A percentile compares a stretch with the other conserved stretches of the same genome.
Conservation (phyloP, 805 yeast species). For the Dipodascus albidus region DNA sequence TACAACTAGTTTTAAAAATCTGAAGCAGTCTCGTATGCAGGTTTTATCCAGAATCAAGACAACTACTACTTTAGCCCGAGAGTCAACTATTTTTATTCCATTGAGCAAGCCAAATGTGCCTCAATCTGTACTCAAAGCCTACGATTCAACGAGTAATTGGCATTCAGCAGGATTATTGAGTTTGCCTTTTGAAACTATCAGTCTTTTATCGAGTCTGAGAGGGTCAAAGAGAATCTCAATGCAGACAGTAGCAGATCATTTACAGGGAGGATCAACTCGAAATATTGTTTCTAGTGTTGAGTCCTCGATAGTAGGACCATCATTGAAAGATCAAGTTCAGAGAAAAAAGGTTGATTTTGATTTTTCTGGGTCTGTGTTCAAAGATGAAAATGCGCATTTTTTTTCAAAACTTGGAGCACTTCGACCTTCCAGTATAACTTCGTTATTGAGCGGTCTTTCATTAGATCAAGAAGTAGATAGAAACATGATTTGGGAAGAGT, state of each 20-base stretch:
- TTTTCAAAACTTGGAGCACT: constrained; percentile 5
- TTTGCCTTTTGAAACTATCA: constrained; percentile 35
- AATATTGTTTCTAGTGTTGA: constrained; percentile 36
- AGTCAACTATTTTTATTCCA: constrained; percentile 49
- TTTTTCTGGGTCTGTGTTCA: background rate
- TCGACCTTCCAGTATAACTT: constrained; percentile 3
- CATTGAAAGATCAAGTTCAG: background rate
- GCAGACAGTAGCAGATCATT: constrained; percentile 32
- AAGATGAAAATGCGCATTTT: background rate
- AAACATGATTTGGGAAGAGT: constrained; percentile 4
- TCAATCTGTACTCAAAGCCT: constrained; percentile 9
- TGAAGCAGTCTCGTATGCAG: constrained; percentile 11
- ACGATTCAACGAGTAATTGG: constrained; percentile 31
- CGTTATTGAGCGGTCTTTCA: background rate
- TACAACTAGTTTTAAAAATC: constrained; percentile 12
- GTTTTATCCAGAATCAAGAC: constrained; percentile 35
- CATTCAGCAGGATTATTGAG: constrained; percentile 29
- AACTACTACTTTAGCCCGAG: constrained; percentile 34
- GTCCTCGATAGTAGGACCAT: constrained; percentile 7
- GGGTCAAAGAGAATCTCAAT: constrained; percentile 25
- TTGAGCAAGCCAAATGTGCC: constrained; percentile 25
- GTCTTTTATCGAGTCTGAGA: constrained; percentile 23
- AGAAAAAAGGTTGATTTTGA: background rate
- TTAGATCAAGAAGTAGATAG: constrained; percentile 5
- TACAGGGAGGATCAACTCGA: constrained; percentile 33